phyloP scores from a whole-genome alignment of 2,329 filamentous ascomycete genomes.

The Aspergillus ochraceus region DNA sequence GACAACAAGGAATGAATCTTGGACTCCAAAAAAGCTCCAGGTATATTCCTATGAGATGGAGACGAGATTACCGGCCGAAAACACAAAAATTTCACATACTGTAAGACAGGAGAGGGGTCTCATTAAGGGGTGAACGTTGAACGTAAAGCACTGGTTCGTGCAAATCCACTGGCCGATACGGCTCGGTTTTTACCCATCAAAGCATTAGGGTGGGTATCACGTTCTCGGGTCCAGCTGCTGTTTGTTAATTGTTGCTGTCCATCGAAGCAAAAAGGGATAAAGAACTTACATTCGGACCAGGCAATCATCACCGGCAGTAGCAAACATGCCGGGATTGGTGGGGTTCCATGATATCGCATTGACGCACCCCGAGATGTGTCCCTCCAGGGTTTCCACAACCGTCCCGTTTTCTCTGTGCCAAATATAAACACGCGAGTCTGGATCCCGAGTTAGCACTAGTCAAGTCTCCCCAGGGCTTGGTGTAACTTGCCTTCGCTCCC shows the following conservation, averaged over 20 bases:
- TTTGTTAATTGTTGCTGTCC: neutral
- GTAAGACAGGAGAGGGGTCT: neutral
- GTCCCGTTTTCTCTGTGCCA: constrained; percentile 85
- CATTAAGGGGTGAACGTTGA: constrained; percentile 37
- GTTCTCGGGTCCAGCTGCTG: constrained; percentile 37
- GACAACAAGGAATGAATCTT: neutral
- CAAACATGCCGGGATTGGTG: constrained; percentile 76
- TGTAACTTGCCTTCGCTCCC: constrained; percentile 75
- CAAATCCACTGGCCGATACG: constrained; percentile 34
- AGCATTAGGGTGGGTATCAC: constrained; percentile 26
- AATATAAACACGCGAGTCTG: constrained; percentile 73
- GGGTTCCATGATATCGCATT: constrained; percentile 93
- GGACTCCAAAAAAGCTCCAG: constrained; percentile 15
- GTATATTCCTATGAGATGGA: constrained; percentile 10
- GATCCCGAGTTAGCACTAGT: constrained; percentile 21
- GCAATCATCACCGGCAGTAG: constrained; percentile 85
- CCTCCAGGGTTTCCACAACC: constrained; percentile 72
- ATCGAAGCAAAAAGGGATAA: neutral
- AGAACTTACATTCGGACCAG: constrained; percentile 77
- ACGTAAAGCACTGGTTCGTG: constrained; percentile 43
- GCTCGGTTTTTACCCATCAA: constrained; percentile 29
- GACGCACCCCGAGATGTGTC: constrained; percentile 72
- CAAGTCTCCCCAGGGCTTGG: neutral
- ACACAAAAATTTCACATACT: neutral
- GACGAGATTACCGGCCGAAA: constrained; percentile 1